These are phyloP conservation scores for Bruguiera hainesii DNA, from an alignment of 441 rosid genomes.

Conservation along the genomic window DNA sequence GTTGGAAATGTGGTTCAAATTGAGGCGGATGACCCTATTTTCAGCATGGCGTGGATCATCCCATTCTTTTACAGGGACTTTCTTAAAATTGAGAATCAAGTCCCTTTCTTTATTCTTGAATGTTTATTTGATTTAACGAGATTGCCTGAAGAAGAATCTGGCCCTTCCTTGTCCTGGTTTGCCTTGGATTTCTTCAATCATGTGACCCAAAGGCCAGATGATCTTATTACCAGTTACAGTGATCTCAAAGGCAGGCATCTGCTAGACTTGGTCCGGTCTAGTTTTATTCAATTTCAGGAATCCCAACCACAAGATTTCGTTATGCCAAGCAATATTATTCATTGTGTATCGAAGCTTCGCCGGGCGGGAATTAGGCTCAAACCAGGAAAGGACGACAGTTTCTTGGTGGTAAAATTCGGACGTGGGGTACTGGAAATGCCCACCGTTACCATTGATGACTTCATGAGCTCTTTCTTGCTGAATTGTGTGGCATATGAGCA, in stretches of 20 bases:
- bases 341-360: slow-evolving; percentile 61
- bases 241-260: slow-evolving; percentile 42
- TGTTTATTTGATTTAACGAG: slow-evolving; percentile 40
- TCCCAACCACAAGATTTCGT: slow-evolving; percentile 3
- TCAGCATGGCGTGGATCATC: slow-evolving; percentile 60
- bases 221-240: slow-evolving; percentile 26
- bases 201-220: slow-evolving; percentile 13
- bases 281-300: slow-evolving; percentile 33
- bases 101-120: slow-evolving; percentile 61
- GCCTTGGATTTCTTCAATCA: slow-evolving; percentile 58
- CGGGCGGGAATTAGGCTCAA: slow-evolving; percentile 53
- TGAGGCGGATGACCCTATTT: slow-evolving; percentile 54
- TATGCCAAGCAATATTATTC: slow-evolving; percentile 39
- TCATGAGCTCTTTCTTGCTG: slow-evolving; percentile 35
- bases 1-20: slow-evolving; percentile 33
- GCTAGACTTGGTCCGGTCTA: slow-evolving; percentile 59
- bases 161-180: slow-evolving; percentile 30
- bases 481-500: slow-evolving; percentile 65
- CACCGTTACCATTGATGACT: slow-evolving; percentile 43
- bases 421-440: slow-evolving; percentile 65
- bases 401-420: slow-evolving; percentile 48
- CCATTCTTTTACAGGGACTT: slow-evolving; percentile 67
- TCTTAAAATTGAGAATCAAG: slow-evolving; percentile 61
- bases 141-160: slow-evolving; percentile 22
- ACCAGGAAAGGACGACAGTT: slow-evolving; percentile 33